A percentile compares a stretch with the other conserved stretches of the same genome.
These are phyloP conservation scores for Plasmodium knowlesi DNA, from an alignment of 169 alveolate species.

Conservation along the genomic window DNA sequence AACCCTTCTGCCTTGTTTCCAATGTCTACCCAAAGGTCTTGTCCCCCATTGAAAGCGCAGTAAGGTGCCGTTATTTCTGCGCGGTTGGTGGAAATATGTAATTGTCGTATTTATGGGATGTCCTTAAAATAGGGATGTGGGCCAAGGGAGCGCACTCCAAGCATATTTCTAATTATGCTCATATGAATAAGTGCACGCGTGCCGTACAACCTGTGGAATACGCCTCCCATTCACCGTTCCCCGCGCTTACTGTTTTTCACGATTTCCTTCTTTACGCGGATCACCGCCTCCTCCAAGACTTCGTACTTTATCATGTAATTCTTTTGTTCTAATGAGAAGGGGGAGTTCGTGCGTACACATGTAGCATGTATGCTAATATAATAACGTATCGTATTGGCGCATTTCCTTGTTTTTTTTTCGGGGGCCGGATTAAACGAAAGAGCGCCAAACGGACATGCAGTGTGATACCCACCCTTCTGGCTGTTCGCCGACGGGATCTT, in stretches of 20 bases:
- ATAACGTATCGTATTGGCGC: neutral
- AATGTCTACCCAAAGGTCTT: conserved; percentile 80
- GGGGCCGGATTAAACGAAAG: neutral
- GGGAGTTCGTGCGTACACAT: neutral
- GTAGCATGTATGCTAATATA: neutral
- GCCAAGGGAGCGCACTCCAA: neutral
- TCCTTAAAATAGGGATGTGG: neutral
- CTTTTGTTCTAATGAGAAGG: conserved; percentile 15
- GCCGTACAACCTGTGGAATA: neutral
- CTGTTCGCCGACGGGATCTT: conserved; percentile 23
- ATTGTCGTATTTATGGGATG: neutral
- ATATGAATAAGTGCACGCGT: neutral
- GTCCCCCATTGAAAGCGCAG: conserved; percentile 82
- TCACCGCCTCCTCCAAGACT: conserved; percentile 57
- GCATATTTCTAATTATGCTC: neutral
- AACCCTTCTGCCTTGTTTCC: conserved; percentile 80
- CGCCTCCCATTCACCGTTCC: neutral
- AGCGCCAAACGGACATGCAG: neutral
- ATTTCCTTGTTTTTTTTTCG: neutral
- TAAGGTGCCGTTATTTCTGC: conserved; percentile 74
- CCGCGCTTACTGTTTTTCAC: conserved; percentile 38
- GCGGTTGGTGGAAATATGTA: neutral
- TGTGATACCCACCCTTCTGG: conserved; percentile 31
- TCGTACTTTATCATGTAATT: conserved; percentile 60
- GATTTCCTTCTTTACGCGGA: conserved; percentile 50